Evolutionary conservation across 2,329 filamentous ascomycete species (phyloP), one percentile per base, ranked within the genome.

Genomic region (Dactylellina drechsleri): DNA sequence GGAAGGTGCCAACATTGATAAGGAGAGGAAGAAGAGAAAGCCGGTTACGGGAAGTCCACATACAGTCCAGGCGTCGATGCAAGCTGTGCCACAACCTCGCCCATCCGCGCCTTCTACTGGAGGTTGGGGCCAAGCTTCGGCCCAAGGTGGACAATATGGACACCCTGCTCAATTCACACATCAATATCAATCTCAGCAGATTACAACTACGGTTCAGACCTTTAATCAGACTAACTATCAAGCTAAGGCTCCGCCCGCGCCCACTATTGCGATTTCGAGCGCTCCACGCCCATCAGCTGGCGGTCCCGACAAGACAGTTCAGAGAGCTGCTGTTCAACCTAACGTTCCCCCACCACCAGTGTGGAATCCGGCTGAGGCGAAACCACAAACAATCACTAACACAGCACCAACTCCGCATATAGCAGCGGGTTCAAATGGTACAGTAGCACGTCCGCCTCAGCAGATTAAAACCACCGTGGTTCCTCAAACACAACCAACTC

Each of bases 1-100:
- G 31, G 82, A 83, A 8, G 84, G 85, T 20, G 83, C 85, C 1
- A 85, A 85, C 1, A 86, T 87, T 60, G 86, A 87, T 77, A 87
- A 86, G 77, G 84, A 86, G 77, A 87, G 86, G 81, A 86, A 86
- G 79, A 77, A 77, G 72, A 62, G 66, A 56, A 73, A 64, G 40
- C 49, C 60, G 15, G 49, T 61, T 41, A 56, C 56, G 16, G 65
- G 64, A n/a, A 73, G 68, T 20, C 68, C 68, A 3, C 68, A 62
- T 43, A 23, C 68, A 4, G 16, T 26, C 5, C 60, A 56, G 20
- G 20, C 54, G 6, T 68, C 71, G 4, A 60, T 68, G 47, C 58
- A 60, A 31, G 40, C 57, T n/a, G 16, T 52, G 2, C 31, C 40
- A 0, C 49, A 65, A 12, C 16, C 52, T 4, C 68, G 61, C 36